phyloP scores from a whole-genome alignment of 768 basidiomycete species.

The Suillus subalutaceus region DNA sequence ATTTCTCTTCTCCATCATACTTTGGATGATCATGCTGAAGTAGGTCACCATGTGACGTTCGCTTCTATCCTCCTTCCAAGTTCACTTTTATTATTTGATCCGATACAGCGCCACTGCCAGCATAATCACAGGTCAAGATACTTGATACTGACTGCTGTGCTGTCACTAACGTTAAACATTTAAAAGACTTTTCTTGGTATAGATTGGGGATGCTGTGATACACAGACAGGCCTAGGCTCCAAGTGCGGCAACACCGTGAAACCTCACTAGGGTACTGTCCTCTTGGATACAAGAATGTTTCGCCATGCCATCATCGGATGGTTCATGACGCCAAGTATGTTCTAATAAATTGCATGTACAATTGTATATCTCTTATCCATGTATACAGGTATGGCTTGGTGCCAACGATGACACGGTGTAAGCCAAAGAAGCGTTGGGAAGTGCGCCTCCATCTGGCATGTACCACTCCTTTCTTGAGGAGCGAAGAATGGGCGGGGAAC shows the following conservation, averaged over 20 bases:
- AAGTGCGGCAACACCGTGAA: not conserved
- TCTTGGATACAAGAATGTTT: too few species aligned
- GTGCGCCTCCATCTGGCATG: not conserved
- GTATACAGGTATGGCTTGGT: not conserved
- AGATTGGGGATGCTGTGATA: not conserved
- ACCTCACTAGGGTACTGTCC: not conserved
- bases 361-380: not conserved
- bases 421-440: constrained; percentile 1
- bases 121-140: not conserved
- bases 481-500: not conserved
- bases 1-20: not conserved
- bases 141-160: not conserved
- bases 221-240: too few species aligned
- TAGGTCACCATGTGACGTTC: not conserved
- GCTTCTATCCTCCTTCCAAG: constrained; percentile 5
- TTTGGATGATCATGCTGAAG: not conserved
- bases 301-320: not conserved
- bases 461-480: not conserved
- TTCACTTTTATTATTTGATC: not conserved
- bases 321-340: not conserved
- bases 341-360: too few species aligned
- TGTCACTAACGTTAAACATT: not conserved
- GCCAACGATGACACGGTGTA: not conserved
- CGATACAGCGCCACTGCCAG: constrained; percentile 3
- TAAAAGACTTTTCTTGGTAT: not conserved